A percentile compares a stretch with the other conserved stretches of the same genome.
Evolutionary conservation across 306 rosid species (phyloP).

Genomic region (Casuarina cunninghamiana): DNA sequence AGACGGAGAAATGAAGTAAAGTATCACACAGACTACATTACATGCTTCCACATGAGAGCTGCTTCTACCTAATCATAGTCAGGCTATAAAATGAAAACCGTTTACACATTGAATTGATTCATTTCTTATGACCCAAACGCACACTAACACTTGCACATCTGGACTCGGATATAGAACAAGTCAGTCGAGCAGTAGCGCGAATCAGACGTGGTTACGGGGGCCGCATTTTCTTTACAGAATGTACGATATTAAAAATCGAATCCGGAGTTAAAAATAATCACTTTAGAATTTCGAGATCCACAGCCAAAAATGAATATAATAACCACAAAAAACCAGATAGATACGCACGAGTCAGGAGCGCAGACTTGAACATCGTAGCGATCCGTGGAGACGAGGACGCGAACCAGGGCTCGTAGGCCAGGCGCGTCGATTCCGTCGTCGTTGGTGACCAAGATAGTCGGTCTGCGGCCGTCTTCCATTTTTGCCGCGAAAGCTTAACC

Average conservation of each 20-base stretch:
- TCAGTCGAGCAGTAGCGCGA: neutral
- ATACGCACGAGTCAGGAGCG: slow-evolving; percentile 82
- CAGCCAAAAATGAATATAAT: neutral
- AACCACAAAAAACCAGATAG: neutral
- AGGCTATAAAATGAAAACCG: neutral
- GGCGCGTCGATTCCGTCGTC: slow-evolving; percentile 97
- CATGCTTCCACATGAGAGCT: neutral
- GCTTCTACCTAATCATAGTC: neutral
- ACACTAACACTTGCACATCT: neutral
- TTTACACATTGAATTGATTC: neutral
- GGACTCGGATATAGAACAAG: neutral
- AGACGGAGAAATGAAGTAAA: neutral
- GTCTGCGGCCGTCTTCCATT: slow-evolving; percentile 46
- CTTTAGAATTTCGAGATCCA: neutral
- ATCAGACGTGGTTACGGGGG: neutral
- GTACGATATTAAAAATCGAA: neutral
- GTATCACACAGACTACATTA: neutral
- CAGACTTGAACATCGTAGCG: slow-evolving; percentile 69
- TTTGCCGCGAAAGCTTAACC: slow-evolving; percentile 5
- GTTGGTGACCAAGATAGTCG: slow-evolving; percentile 78
- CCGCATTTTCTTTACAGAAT: neutral
- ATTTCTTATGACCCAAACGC: neutral
- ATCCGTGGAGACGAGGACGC: slow-evolving; percentile 57
- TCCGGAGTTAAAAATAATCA: neutral
- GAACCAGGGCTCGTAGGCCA: slow-evolving; percentile 78